phyloP scores from a whole-genome alignment of 2,329 filamentous ascomycete species.

The Fusarium coicis region DNA sequence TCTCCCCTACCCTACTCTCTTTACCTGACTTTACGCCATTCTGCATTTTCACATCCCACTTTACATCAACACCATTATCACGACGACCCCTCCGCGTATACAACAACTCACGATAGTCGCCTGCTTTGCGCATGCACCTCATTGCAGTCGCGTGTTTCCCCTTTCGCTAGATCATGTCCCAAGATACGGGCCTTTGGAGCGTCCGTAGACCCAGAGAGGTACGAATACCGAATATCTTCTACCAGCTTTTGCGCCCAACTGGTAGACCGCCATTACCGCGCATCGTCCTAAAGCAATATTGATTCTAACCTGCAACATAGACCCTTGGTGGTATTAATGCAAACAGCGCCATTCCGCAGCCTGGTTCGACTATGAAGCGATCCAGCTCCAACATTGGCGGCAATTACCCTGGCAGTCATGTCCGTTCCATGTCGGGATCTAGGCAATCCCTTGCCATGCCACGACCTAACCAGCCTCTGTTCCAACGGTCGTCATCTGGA shows the following conservation, averaged over 20 bases:
- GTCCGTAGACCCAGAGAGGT: conserved; percentile 93
- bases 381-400: conserved; percentile 79
- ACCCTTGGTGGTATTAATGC: conserved; percentile 87
- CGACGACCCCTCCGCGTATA: conserved; percentile 6
- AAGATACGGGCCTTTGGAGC: conserved; percentile 89
- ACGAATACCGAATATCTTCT: conserved; percentile 15
- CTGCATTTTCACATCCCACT: conserved; percentile 35
- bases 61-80: conserved; percentile 27
- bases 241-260: conserved; percentile 33
- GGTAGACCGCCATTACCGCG: not conserved
- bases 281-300: not conserved
- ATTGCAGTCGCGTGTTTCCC: conserved; percentile 31
- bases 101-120: not conserved
- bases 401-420: conserved; percentile 75
- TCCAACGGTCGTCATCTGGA: conserved; percentile 85
- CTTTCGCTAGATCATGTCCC: conserved; percentile 71
- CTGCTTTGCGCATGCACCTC: conserved; percentile 19
- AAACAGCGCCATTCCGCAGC: conserved; percentile 88
- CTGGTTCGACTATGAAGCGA: conserved; percentile 93
- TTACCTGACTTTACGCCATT: conserved; percentile 25
- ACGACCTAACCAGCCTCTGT: conserved; percentile 86
- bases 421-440: conserved; percentile 83
- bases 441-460: conserved; percentile 86
- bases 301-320: conserved; percentile 58
- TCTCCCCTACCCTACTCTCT: conserved; percentile 19